A percentile compares a stretch with the other conserved stretches of the same genome.
These are phyloP conservation scores for Annulohypoxylon bovei DNA, from an alignment of 495 filamentous ascomycete genomes.

Conservation along the genomic window DNA sequence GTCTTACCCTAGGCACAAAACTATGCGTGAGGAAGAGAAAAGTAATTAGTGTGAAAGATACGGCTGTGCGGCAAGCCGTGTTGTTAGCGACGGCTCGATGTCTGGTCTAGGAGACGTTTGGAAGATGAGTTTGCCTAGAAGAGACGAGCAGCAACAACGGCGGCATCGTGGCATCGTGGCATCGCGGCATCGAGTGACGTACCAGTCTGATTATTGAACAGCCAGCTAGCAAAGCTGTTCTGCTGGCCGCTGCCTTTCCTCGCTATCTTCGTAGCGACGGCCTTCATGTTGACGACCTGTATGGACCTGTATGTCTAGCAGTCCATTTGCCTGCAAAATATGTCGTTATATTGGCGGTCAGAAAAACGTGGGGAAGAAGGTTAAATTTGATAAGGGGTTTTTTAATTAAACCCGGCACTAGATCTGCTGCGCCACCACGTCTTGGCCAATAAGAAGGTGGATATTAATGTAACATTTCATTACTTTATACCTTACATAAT, in stretches of 20 bases:
- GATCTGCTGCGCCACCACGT: constrained; percentile 6
- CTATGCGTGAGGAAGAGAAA: neutral
- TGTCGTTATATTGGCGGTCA: constrained; percentile 4
- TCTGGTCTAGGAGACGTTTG: neutral
- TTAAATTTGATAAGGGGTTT: neutral
- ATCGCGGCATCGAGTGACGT: neutral
- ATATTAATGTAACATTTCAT: neutral
- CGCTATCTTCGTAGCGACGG: neutral
- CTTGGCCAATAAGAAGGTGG: neutral
- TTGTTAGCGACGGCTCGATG: constrained; percentile 1
- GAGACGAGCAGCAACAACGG: neutral
- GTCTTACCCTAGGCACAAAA: neutral
- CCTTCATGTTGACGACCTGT: neutral
- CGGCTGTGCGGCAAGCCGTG: neutral
- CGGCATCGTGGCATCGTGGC: neutral
- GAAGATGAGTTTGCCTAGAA: neutral
- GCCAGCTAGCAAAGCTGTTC: neutral
- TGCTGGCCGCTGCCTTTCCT: neutral
- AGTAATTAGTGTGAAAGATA: neutral
- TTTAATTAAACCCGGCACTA: neutral
- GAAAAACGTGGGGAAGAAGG: neutral
- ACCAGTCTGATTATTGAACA: constrained; percentile 14
- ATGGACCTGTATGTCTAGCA: neutral
- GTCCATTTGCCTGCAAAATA: neutral
- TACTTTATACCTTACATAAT: neutral